Evolutionary conservation across 2,329 filamentous ascomycete genomes (phyloP).

Genomic region (Nemania bipapillata): DNA sequence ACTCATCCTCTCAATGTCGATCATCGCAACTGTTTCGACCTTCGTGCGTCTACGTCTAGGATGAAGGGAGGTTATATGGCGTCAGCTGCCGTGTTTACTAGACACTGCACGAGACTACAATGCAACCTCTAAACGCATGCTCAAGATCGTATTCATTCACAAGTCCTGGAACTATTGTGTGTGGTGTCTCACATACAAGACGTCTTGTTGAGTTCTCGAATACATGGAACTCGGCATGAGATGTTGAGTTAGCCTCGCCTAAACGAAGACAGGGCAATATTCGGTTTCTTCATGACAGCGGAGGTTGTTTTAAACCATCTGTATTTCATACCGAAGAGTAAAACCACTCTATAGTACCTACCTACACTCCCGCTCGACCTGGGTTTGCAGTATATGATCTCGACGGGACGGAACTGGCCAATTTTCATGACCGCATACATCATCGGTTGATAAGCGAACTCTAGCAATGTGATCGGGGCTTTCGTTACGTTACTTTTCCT

Average conservation of each 20-base stretch:
- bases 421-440: slow-evolving; percentile 4
- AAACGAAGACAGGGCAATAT: not conserved
- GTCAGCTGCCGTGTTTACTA: not conserved
- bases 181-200: not conserved
- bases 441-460: not conserved
- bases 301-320: not conserved
- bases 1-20: not conserved
- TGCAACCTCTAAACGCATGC: not conserved
- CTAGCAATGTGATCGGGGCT: not conserved
- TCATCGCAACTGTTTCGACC: not conserved
- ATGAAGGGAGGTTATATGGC: not conserved
- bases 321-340: not conserved
- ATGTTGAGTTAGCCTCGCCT: not conserved
- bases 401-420: slow-evolving; percentile 9
- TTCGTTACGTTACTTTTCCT: slow-evolving; percentile 32
- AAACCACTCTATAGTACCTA: not conserved
- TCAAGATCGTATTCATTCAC: not conserved
- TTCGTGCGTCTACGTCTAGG: not conserved
- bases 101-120: not conserved
- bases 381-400: slow-evolving; percentile 10
- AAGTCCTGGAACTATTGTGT: not conserved
- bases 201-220: not conserved
- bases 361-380: not conserved
- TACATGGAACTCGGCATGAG: not conserved
- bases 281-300: not conserved